Conservation (phyloP, 192 early-diverging fungal genomes). For the Podila clonocystis region DNA sequence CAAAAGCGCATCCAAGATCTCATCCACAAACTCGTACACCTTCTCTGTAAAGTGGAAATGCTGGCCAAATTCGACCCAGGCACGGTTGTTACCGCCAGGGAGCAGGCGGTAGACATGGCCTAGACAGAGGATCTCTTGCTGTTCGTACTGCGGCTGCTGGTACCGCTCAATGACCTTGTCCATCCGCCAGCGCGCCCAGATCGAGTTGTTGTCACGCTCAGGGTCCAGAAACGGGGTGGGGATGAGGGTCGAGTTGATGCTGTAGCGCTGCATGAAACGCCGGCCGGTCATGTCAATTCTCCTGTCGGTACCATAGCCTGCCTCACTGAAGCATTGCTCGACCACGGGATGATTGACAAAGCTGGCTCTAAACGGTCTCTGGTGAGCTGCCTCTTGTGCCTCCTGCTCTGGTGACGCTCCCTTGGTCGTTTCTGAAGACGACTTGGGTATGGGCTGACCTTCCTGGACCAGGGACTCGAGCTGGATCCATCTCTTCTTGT, state of each 20-base stretch:
- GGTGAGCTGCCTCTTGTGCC: neutral
- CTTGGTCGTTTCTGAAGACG: too few species aligned
- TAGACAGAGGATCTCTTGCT: slow-evolving; percentile 35
- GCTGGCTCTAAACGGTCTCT: neutral
- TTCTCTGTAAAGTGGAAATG: slow-evolving; percentile 29
- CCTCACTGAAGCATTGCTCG: slow-evolving; percentile 29
- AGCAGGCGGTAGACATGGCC: slow-evolving; percentile 42
- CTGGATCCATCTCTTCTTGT: neutral
- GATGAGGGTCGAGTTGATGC: slow-evolving; percentile 18
- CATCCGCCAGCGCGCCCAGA: slow-evolving; percentile 40
- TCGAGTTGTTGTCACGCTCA: slow-evolving; percentile 18
- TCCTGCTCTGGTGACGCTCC: neutral
- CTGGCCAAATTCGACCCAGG: slow-evolving; percentile 44
- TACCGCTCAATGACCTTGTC: slow-evolving; percentile 47
- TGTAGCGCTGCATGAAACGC: slow-evolving; percentile 31
- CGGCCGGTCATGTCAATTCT: slow-evolving; percentile 37
- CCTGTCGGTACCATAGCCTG: slow-evolving; percentile 26
- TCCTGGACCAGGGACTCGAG: too few species aligned
- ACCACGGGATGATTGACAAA: slow-evolving; percentile 12
- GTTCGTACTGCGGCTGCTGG: slow-evolving; percentile 22
- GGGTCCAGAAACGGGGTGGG: slow-evolving; percentile 38
- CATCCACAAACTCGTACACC: slow-evolving; percentile 26
- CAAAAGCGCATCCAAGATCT: slow-evolving; percentile 17
- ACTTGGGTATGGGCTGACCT: too few species aligned
- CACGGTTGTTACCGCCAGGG: slow-evolving; percentile 27